Conservation (phyloP, 257 asterid species). For the Mentha longifolia region DNA sequence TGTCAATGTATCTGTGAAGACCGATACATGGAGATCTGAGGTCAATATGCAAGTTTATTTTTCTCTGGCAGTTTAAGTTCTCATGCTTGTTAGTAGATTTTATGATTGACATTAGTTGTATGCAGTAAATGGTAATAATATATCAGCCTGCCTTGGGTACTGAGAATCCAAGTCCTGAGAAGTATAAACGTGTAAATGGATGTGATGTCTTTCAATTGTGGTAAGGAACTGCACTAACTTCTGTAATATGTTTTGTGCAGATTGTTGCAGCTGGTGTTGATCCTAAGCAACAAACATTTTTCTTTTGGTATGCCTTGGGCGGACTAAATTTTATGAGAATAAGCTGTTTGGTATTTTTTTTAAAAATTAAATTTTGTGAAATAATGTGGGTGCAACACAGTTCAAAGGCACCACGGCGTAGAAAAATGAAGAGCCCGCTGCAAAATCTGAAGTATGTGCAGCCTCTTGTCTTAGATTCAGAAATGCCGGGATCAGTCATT, state of each 20-base stretch:
- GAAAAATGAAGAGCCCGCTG: constrained; percentile 48
- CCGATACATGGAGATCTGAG: constrained; percentile 91
- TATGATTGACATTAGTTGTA: not conserved
- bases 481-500: constrained; percentile 50
- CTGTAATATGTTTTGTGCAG: constrained; percentile 49
- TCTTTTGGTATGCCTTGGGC: constrained; percentile 67
- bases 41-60: constrained; percentile 46
- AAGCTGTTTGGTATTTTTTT: constrained; percentile 27
- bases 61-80: constrained; percentile 25
- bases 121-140: constrained; percentile 13
- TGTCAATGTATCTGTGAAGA: constrained; percentile 86
- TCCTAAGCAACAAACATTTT: constrained; percentile 86
- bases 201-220: constrained; percentile 26
- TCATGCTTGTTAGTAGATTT: constrained; percentile 26
- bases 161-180: constrained; percentile 9
- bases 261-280: constrained; percentile 85
- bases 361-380: constrained; percentile 37
- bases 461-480: constrained; percentile 70
- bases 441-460: constrained; percentile 71
- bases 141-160: constrained; percentile 6
- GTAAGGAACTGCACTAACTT: constrained; percentile 27
- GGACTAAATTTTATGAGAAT: constrained; percentile 27
- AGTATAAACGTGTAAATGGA: constrained; percentile 10
- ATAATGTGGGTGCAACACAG: constrained; percentile 53
- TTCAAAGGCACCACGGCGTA: constrained; percentile 65